Evolutionary conservation across 2,329 filamentous ascomycete genomes (phyloP).

Genomic region (Fusarium annulatum): DNA sequence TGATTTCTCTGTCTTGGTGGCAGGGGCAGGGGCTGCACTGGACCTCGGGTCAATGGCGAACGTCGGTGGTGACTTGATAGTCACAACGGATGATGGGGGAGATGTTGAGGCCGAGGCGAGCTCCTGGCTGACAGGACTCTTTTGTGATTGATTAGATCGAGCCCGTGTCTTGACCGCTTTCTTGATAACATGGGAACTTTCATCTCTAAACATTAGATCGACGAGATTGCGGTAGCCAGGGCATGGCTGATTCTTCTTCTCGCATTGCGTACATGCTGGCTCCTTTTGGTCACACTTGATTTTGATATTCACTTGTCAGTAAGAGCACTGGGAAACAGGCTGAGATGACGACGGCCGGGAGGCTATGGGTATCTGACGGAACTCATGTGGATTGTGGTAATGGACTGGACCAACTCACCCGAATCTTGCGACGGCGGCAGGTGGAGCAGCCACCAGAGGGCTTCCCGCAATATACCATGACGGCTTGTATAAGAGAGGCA

Average conservation of each 20-base stretch:
- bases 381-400: neutral
- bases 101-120: slow-evolving; percentile 33
- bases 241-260: slow-evolving; percentile 62
- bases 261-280: slow-evolving; percentile 65
- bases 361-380: neutral
- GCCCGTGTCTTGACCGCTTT: slow-evolving; percentile 56
- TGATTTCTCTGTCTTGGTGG: slow-evolving; percentile 9
- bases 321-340: neutral
- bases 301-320: slow-evolving; percentile 11
- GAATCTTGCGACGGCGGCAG: slow-evolving; percentile 66
- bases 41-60: slow-evolving; percentile 12
- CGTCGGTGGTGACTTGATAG: slow-evolving; percentile 11
- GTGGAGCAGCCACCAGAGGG: slow-evolving; percentile 67
- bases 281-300: slow-evolving; percentile 64
- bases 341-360: neutral
- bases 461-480: slow-evolving; percentile 69
- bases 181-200: slow-evolving; percentile 66
- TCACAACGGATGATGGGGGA: slow-evolving; percentile 14
- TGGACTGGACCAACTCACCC: slow-evolving; percentile 54
- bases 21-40: neutral
- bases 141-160: slow-evolving; percentile 42
- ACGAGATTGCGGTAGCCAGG: slow-evolving; percentile 67
- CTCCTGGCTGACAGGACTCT: slow-evolving; percentile 22
- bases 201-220: slow-evolving; percentile 68
- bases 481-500: slow-evolving; percentile 3